These are phyloP conservation scores for Ettlia oleoabundans DNA, from an alignment of 139 green algal genomes.

Conservation along the genomic window DNA sequence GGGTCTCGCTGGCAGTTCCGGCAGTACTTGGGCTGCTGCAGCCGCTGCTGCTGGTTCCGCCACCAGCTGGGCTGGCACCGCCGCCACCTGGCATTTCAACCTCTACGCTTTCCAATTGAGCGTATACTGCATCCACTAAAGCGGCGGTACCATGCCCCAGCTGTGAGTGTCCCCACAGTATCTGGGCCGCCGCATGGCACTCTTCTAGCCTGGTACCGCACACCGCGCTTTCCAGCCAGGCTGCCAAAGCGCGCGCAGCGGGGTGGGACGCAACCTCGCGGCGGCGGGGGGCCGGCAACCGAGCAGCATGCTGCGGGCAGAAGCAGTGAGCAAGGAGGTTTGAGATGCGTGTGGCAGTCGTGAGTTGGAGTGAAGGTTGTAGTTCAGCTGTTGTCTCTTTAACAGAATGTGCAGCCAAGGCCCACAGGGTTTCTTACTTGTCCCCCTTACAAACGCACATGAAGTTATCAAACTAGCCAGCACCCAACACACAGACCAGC, in stretches of 20 bases:
- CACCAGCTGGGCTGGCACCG: neutral
- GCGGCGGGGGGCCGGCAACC: neutral
- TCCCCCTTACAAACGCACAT: too few relatives aligned
- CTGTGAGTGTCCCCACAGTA: conserved; percentile 28
- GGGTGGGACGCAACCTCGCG: neutral
- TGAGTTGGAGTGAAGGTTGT: too few relatives aligned
- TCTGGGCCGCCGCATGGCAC: neutral
- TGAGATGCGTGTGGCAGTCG: too few relatives aligned
- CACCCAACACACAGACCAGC: too few relatives aligned
- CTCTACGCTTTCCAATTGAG: neutral
- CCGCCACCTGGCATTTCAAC: too few relatives aligned
- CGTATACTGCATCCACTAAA: neutral
- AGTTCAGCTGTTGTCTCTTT: too few relatives aligned
- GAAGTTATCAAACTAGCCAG: too few relatives aligned
- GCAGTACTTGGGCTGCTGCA: neutral
- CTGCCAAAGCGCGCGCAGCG: neutral
- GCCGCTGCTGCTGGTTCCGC: neutral
- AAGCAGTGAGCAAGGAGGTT: neutral
- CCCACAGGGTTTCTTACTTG: too few relatives aligned
- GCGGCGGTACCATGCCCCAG: neutral
- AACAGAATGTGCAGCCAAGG: too few relatives aligned
- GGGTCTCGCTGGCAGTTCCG: neutral
- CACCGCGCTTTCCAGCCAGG: neutral
- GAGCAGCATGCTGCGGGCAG: neutral
- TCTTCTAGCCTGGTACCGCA: neutral